Base-by-base conservation (phyloP, 352 stramenopile genomes). In the Blastocystis sp. region DNA sequence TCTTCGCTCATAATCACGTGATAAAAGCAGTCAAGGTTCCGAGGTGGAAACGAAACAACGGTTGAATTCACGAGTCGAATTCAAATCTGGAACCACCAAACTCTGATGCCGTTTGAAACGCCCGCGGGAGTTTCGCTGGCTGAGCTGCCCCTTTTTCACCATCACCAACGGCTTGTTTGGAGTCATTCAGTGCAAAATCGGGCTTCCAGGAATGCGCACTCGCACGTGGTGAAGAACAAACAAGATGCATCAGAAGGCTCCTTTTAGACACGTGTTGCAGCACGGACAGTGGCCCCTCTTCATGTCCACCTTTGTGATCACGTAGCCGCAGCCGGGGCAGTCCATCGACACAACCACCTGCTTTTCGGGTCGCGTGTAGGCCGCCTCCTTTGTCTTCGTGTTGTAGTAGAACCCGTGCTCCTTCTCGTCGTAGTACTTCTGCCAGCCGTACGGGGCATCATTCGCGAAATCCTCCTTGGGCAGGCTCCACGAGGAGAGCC, bases 401-500 rank as follows among this genome's bases (percentile, higher is more conserved):
- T 68, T 61, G 61, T 84, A 84, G 34, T 84, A 84, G 57, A 84
- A 84, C 11, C 45, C 45, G 24, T 9, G 17, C 11, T 45, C 57
- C 24, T 69, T 68, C 54, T 84, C 57, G 2, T 45, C 74, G 61
- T 68, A 84, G 40, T 84, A 84, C 74, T 84, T 84, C 40, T 84
- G 74, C 74, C 74, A 84, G 28, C 74, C 74, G 45, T 84, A 84
- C 11, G 74, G 74, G 19, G 54, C 40, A 28, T 84, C 74, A 28
- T 68, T 69, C 4, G 21, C 57, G 48, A 84, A 84, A 1, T 52
- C 54, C 54, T 84, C 52, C 74, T 84, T 84, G 7, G 74, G 74
- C 11, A 84, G 14, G 14, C 45, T 69, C 74, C 74, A 84, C n/a
- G 74, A 84, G 2, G 74, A 84, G 11, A 84, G 24, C 74, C 74